Evolutionary conservation across 2,329 filamentous ascomycete genomes (phyloP).

Genomic region (Monosporascus ibericus): DNA sequence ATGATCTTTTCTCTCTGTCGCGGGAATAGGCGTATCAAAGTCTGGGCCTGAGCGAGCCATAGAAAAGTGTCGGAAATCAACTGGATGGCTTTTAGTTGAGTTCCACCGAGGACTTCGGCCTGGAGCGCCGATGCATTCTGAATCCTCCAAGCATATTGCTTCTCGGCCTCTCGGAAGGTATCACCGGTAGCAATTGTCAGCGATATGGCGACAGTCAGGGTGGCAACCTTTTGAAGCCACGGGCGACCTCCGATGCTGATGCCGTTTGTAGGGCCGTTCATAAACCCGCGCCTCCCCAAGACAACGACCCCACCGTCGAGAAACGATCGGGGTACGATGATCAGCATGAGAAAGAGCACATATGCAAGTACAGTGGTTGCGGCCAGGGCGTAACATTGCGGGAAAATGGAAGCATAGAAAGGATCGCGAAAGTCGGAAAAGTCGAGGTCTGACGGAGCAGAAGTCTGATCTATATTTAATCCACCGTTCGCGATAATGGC

Average conservation of each 20-base stretch:
- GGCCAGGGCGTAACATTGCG: constrained; percentile 87
- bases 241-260: constrained; percentile 86
- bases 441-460: constrained; percentile 28
- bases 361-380: constrained; percentile 88
- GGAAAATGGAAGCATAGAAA: constrained; percentile 90
- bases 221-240: constrained; percentile 82
- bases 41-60: constrained; percentile 97
- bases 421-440: constrained; percentile 70
- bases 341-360: constrained; percentile 86
- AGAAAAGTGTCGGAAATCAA: constrained; percentile 94
- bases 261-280: constrained; percentile 69
- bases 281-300: constrained; percentile 75
- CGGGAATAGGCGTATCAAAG: constrained; percentile 88
- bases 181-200: constrained; percentile 90
- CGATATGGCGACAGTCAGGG: constrained; percentile 71
- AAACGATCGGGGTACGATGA: constrained; percentile 92
- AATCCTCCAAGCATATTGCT: constrained; percentile 72
- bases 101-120: constrained; percentile 71
- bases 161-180: constrained; percentile 77
- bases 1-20: constrained; percentile 96
- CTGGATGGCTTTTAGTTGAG: constrained; percentile 82
- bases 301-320: constrained; percentile 80
- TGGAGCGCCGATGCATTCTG: constrained; percentile 76
- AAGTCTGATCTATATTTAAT: constrained; percentile 32
- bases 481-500: constrained; percentile 36